Conservation (phyloP, 2,329 filamentous ascomycete genomes). For the Corniculantispora saksenae region DNA sequence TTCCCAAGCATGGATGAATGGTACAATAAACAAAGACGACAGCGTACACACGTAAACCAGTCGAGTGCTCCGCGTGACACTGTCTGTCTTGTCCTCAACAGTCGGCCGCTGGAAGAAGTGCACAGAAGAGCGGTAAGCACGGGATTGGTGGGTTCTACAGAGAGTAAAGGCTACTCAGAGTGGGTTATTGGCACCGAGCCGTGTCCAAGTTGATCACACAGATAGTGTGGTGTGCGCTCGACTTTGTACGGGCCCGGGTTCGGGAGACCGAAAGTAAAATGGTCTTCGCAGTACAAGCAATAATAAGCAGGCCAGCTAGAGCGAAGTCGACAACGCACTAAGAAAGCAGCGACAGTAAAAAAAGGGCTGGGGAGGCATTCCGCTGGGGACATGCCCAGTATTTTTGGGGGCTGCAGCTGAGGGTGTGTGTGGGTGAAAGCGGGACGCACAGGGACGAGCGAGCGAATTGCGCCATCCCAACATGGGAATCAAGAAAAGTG, state of each 20-base stretch:
- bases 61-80: neutral
- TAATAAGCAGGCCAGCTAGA: neutral
- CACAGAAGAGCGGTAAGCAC: constrained; percentile 13
- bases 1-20: neutral
- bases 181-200: neutral
- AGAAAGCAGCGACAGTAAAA: neutral
- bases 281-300: neutral
- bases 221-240: constrained; percentile 1
- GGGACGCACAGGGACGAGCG: neutral
- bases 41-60: neutral
- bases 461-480: constrained; percentile 13
- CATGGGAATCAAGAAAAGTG: neutral
- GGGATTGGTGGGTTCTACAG: neutral
- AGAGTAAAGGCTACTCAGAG: neutral
- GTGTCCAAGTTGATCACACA: constrained; percentile 1
- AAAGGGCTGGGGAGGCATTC: neutral
- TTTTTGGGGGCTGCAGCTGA: constrained; percentile 7
- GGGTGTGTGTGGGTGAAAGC: neutral
- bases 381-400: neutral
- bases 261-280: neutral
- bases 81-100: neutral
- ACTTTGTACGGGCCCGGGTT: neutral
- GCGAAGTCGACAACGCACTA: neutral
- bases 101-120: neutral
- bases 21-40: neutral